These are phyloP conservation scores for Leucaena leucocephala DNA, from an alignment of 306 rosid genomes.

Conservation along the genomic window DNA sequence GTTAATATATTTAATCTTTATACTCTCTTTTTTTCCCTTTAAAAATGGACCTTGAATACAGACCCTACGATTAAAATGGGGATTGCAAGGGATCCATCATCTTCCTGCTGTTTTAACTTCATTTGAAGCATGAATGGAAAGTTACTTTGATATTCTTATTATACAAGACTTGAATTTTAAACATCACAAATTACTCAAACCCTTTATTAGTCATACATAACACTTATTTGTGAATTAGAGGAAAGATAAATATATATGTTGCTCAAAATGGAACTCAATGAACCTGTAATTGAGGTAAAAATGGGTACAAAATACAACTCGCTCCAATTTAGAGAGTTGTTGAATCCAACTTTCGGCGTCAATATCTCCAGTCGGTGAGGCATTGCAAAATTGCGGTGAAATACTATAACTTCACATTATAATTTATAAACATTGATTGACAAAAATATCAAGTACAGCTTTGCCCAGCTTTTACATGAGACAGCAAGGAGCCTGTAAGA, in stretches of 20 bases:
- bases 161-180: not conserved
- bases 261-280: not conserved
- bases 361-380: not conserved
- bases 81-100: not conserved
- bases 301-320: not conserved
- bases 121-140: not conserved
- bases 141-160: not conserved
- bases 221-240: not conserved
- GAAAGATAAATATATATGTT: not conserved
- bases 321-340: not conserved
- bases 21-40: no score
- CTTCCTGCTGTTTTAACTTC: not conserved
- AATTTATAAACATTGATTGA: conserved; percentile 26
- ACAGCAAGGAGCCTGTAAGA: conserved; percentile 23
- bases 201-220: not conserved
- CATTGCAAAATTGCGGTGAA: not conserved
- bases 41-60: no score
- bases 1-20: no score
- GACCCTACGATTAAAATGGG: not conserved
- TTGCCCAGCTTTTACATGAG: conserved; percentile 11
- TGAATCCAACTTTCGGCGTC: not conserved
- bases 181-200: not conserved
- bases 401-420: not conserved
- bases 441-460: conserved; percentile 9
- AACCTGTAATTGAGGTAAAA: not conserved